Conservation (phyloP, 2,329 filamentous ascomycete genomes). For the Aureobasidium sp. region DNA sequence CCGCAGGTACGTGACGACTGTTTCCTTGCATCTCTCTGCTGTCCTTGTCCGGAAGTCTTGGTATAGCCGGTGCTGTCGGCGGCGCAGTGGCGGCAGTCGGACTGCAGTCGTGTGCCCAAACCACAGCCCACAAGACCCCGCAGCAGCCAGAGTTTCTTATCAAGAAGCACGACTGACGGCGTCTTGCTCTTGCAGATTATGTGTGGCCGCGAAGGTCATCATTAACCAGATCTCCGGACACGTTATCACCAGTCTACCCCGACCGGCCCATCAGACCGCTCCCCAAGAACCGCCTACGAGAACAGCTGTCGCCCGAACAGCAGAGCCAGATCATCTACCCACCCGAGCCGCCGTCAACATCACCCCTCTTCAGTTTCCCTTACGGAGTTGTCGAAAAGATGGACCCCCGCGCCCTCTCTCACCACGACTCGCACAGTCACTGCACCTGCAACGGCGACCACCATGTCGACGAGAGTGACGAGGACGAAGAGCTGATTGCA, state of each 20-base stretch:
- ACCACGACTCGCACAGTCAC: conserved; percentile 42
- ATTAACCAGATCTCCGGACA: conserved; percentile 46
- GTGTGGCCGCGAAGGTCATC: conserved; percentile 20
- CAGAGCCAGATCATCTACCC: conserved; percentile 79
- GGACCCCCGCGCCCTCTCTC: conserved; percentile 17
- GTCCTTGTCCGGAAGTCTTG: not conserved
- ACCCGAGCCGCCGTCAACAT: conserved; percentile 60
- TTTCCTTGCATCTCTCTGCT: not conserved
- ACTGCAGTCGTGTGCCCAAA: not conserved
- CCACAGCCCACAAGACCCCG: not conserved
- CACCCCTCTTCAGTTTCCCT: conserved; percentile 71
- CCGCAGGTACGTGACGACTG: conserved; percentile 1
- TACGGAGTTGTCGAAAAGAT: conserved; percentile 31
- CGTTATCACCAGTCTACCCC: conserved; percentile 72
- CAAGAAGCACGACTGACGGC: not conserved
- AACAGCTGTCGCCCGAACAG: conserved; percentile 77
- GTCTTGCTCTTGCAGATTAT: not conserved
- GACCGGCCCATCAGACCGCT: conserved; percentile 89
- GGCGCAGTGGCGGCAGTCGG: not conserved
- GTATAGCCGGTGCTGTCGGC: not conserved
- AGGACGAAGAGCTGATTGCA: conserved; percentile 50
- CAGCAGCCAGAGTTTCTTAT: not conserved
- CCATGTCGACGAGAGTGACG: conserved; percentile 53
- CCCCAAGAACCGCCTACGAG: conserved; percentile 80
- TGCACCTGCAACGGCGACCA: conserved; percentile 40